A percentile compares a stretch with the other conserved stretches of the same genome.
These are phyloP conservation scores for Penicillium fuscoglaucum DNA, from an alignment of 2,329 filamentous ascomycete species.

Conservation along the genomic window DNA sequence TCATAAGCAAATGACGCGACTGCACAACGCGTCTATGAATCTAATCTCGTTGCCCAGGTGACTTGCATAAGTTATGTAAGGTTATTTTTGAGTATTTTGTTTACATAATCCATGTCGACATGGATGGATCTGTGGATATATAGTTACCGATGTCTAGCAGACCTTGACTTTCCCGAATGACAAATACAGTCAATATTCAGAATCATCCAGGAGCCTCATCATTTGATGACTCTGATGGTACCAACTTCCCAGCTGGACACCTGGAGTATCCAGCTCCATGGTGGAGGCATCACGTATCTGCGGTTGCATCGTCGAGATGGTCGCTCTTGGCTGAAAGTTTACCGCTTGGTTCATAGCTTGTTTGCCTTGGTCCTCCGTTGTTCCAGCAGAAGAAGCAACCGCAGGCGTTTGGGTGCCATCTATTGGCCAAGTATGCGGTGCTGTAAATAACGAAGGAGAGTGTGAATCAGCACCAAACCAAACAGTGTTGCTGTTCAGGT, in stretches of 20 bases:
- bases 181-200: not conserved
- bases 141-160: too few species aligned
- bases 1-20: too few species aligned
- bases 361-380: not conserved
- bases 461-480: not conserved
- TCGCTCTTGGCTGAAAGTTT: not conserved
- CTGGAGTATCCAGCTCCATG: not conserved
- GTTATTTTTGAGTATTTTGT: too few species aligned
- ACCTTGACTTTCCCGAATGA: too few species aligned
- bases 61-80: too few species aligned
- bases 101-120: too few species aligned
- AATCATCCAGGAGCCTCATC: not conserved
- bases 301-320: not conserved
- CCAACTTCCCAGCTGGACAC: not conserved
- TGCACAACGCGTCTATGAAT: too few species aligned
- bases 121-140: too few species aligned
- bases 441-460: not conserved
- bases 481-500: not conserved
- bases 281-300: not conserved
- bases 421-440: not conserved
- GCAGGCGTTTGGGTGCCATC: not conserved
- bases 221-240: not conserved
- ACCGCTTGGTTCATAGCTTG: not conserved
- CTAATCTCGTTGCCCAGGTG: too few species aligned
- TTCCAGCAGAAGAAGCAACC: not conserved